Percentiles rank a stretch among this genome's conserved stretches.
Evolutionary conservation across 306 rosid genomes (phyloP).

Genomic region (Sicyos edulis): DNA sequence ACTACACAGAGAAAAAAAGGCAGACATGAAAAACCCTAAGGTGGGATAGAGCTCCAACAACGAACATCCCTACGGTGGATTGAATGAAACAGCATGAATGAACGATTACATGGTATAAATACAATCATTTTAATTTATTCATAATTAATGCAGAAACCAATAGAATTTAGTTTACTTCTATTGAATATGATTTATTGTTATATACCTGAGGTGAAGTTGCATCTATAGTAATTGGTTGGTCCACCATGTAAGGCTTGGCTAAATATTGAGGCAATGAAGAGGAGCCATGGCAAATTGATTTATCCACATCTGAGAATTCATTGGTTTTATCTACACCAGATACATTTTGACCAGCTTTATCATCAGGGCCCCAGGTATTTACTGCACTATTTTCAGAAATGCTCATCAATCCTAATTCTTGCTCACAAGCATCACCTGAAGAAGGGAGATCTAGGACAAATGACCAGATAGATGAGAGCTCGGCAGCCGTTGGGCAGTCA

Average conservation of each 20-base stretch:
- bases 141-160: not conserved
- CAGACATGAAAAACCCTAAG: too few relatives aligned
- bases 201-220: slow-evolving; percentile 64
- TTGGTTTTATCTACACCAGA: slow-evolving; percentile 40
- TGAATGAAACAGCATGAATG: not conserved
- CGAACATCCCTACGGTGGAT: not conserved
- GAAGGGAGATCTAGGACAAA: slow-evolving; percentile 58
- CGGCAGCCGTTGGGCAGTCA: slow-evolving; percentile 90
- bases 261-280: slow-evolving; percentile 45
- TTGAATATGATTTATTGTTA: not conserved
- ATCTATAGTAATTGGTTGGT: slow-evolving; percentile 35
- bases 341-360: slow-evolving; percentile 32
- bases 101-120: not conserved
- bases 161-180: not conserved
- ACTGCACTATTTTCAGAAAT: slow-evolving; percentile 53
- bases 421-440: slow-evolving; percentile 70
- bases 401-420: slow-evolving; percentile 83
- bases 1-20: too few relatives aligned
- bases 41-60: too few relatives aligned
- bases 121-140: not conserved
- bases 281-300: slow-evolving; percentile 41
- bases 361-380: slow-evolving; percentile 37
- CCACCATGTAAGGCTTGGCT: slow-evolving; percentile 33
- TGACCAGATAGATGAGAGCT: slow-evolving; percentile 89
- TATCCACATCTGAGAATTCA: slow-evolving; percentile 29